Conservation (phyloP, 1,284 basidiomycete species). For the Sporisorium graminicola region DNA sequence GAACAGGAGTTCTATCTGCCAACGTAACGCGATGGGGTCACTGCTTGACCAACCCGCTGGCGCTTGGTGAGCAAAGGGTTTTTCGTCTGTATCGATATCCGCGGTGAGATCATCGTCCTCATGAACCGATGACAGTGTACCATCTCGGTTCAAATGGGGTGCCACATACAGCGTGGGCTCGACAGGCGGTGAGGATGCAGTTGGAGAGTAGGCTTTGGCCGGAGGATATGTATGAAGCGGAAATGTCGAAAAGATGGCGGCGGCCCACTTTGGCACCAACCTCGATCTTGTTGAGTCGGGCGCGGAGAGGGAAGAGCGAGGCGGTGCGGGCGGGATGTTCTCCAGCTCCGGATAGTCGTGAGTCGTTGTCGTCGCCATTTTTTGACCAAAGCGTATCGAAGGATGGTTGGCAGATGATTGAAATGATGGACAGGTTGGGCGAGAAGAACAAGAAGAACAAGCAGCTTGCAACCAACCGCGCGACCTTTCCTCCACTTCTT, state of each 20-base stretch:
- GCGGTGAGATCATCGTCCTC: not conserved
- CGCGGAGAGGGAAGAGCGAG: slow-evolving; percentile 29
- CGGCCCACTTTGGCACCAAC: slow-evolving; percentile 38
- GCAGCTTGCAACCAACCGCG: not conserved
- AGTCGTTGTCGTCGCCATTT: not conserved
- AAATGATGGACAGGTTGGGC: not conserved
- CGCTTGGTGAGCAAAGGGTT: not conserved
- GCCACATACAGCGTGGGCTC: slow-evolving; percentile 51
- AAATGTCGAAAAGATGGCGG: slow-evolving; percentile 45
- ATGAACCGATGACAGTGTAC: slow-evolving; percentile 14
- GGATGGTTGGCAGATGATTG: not conserved
- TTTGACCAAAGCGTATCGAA: not conserved
- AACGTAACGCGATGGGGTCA: slow-evolving; percentile 59
- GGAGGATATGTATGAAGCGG: slow-evolving; percentile 46
- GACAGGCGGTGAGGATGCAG: slow-evolving; percentile 19
- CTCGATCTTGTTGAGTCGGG: slow-evolving; percentile 12
- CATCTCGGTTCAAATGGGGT: slow-evolving; percentile 45
- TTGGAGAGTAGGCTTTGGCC: slow-evolving; percentile 30
- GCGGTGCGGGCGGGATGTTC: slow-evolving; percentile 49
- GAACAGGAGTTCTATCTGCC: slow-evolving; percentile 63
- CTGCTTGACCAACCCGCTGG: slow-evolving; percentile 55
- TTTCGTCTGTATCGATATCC: no score
- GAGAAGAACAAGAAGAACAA: not conserved
- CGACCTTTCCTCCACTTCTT: not conserved
- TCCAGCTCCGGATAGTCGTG: slow-evolving; percentile 53